Evolutionary conservation across 345 rosid genomes (phyloP).

Genomic region (Ailanthus altissimus): DNA sequence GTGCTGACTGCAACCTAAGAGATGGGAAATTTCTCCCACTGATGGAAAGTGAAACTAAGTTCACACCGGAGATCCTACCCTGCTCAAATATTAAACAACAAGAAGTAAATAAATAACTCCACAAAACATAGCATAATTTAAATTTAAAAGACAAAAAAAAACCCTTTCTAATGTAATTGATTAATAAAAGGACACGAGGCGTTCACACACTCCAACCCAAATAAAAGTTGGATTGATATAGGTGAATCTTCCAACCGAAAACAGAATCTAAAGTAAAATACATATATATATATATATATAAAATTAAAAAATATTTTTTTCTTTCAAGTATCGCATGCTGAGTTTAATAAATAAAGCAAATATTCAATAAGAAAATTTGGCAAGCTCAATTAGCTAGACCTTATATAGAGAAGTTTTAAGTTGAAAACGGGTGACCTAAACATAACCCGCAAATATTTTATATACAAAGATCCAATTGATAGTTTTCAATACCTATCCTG

Average conservation of each 20-base stretch:
- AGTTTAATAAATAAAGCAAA: neutral
- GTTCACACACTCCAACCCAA: neutral
- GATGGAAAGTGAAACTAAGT: conserved; percentile 36
- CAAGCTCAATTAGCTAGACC: neutral
- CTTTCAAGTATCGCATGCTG: neutral
- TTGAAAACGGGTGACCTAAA: neutral
- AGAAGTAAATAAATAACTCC: neutral
- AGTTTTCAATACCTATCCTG: neutral
- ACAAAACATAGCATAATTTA: neutral
- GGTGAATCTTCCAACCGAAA: neutral
- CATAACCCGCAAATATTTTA: neutral
- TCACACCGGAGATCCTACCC: conserved; percentile 38
- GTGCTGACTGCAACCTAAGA: conserved; percentile 32
- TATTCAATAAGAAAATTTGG: neutral
- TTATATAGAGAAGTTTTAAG: neutral
- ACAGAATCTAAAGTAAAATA: neutral
- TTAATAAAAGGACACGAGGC: neutral
- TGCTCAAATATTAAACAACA: conserved; percentile 26
- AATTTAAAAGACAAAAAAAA: too few relatives aligned
- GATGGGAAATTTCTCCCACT: conserved; percentile 41
- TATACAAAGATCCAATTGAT: neutral
- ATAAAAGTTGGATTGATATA: neutral
- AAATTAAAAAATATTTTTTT: neutral
- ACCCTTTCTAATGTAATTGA: neutral
- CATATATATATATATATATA: neutral